phyloP scores from a whole-genome alignment of 1,284 basidiomycete species.

The Trichosporon inkin region DNA sequence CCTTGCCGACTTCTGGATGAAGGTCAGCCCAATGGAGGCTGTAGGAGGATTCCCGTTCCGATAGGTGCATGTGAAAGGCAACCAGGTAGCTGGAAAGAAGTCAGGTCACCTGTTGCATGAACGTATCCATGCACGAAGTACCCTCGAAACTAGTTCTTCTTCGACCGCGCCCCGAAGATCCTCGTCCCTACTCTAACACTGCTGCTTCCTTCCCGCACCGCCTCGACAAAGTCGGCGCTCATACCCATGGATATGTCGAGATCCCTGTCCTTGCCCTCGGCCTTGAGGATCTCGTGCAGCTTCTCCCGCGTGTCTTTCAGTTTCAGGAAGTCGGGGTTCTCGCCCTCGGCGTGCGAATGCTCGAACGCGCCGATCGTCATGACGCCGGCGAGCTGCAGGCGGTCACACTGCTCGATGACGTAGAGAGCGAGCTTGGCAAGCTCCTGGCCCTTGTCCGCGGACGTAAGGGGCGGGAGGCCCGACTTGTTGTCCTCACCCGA shows the following conservation, averaged over 20 bases:
- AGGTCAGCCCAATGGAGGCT: conserved; percentile 55
- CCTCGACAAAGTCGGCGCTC: conserved; percentile 90
- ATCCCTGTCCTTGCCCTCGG: conserved; percentile 48
- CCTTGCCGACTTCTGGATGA: conserved; percentile 58
- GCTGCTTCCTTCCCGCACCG: conserved; percentile 75
- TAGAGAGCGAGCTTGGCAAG: conserved; percentile 66
- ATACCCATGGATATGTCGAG: conserved; percentile 94
- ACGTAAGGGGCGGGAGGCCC: conserved; percentile 64
- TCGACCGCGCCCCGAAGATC: conserved; percentile 73
- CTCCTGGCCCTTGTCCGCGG: conserved; percentile 47
- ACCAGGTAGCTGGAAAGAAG: not conserved
- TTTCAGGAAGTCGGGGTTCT: conserved; percentile 77
- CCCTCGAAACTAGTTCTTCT: conserved; percentile 49
- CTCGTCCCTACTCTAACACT: conserved; percentile 88
- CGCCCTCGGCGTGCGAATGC: conserved; percentile 61
- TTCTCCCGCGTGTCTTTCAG: conserved; percentile 63
- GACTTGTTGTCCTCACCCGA: conserved; percentile 87
- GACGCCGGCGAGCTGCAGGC: conserved; percentile 71
- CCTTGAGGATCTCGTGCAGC: conserved; percentile 55
- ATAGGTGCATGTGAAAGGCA: not conserved
- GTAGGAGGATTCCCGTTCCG: conserved; percentile 46
- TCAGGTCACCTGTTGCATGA: not conserved
- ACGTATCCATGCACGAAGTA: not conserved
- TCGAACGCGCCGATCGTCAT: conserved; percentile 94
- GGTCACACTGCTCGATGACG: conserved; percentile 68